phyloP scores from a whole-genome alignment of 164 flowering plant genomes.

The Chimonanthus salicifolius region DNA sequence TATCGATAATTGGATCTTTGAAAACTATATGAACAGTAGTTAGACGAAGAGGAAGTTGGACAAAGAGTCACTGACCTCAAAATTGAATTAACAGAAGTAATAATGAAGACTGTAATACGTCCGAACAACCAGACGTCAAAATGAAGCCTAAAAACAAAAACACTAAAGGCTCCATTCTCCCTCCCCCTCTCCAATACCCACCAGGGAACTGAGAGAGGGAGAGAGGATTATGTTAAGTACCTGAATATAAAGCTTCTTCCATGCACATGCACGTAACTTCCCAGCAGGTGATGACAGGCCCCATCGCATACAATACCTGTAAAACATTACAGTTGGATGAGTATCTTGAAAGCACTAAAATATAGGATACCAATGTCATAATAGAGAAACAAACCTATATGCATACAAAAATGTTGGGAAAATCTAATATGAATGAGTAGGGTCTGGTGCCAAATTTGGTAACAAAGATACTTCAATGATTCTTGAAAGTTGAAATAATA shows the following conservation, averaged over 20 bases:
- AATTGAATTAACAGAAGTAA: too few species aligned
- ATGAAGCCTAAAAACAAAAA: too few species aligned
- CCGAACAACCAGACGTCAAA: too few species aligned
- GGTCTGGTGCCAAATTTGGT: background rate
- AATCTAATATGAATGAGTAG: background rate
- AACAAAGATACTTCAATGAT: background rate
- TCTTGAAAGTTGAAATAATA: background rate
- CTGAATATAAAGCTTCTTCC: conserved; percentile 94
- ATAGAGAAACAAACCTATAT: background rate
- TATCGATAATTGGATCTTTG: too few species aligned
- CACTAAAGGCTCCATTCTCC: too few species aligned
- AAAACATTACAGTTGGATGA: background rate
- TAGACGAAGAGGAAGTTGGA: too few species aligned
- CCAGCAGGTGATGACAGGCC: conserved; percentile 49
- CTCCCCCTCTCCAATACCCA: too few species aligned
- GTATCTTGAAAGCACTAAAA: too few species aligned
- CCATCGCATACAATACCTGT: conserved; percentile 91
- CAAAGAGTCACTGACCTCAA: too few species aligned
- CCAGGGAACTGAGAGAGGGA: too few species aligned
- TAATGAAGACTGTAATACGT: too few species aligned
- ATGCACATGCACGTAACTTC: conserved; percentile 62
- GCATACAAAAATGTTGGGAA: background rate
- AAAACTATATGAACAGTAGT: too few species aligned
- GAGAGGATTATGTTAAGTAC: conserved; percentile 18
- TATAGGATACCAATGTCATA: background rate